Conservation (phyloP, 352 stramenopile species). For the Phytopythium kandeliae region DNA sequence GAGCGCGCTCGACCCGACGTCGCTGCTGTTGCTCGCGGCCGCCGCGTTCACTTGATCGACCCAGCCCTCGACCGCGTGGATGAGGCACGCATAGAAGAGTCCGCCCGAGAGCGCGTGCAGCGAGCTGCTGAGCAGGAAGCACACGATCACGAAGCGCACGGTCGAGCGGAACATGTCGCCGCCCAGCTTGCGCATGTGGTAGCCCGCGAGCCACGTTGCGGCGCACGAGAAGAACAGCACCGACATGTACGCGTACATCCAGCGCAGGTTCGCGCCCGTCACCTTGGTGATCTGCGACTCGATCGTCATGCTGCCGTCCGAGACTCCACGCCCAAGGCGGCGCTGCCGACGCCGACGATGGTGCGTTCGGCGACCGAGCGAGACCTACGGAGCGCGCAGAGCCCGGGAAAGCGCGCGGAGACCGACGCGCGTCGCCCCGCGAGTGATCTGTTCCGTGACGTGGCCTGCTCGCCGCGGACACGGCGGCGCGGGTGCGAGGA, state of each 20-base stretch:
- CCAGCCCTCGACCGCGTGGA: slow-evolving; percentile 18
- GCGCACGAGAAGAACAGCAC: slow-evolving; percentile 50
- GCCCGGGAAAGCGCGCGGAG: too few species aligned
- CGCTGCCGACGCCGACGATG: too few species aligned
- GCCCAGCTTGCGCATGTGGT: slow-evolving; percentile 58
- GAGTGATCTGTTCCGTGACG: too few species aligned
- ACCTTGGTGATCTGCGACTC: slow-evolving; percentile 2
- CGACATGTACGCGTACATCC: slow-evolving; percentile 59
- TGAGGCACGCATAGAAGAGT: slow-evolving; percentile 56
- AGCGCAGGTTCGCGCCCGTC: slow-evolving; percentile 31
- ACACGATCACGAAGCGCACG: slow-evolving; percentile 62
- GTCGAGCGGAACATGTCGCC: slow-evolving; percentile 65
- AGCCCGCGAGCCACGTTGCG: slow-evolving; percentile 44
- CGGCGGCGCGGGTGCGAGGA: too few species aligned
- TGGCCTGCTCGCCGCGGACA: too few species aligned
- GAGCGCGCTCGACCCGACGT: slow-evolving; percentile 6
- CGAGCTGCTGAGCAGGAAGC: slow-evolving; percentile 50
- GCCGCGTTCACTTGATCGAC: slow-evolving; percentile 14
- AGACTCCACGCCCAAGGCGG: too few species aligned
- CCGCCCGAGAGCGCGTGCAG: slow-evolving; percentile 42
- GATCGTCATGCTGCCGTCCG: slow-evolving; percentile 7
- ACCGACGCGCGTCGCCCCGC: too few species aligned
- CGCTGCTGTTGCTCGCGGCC: slow-evolving; percentile 2
- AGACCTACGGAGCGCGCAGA: too few species aligned
- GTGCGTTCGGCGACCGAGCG: too few species aligned